A percentile compares a stretch with the other conserved stretches of the same genome.
Conservation (phyloP, 1,139 yeast species). For the Eremothecium gossypii region DNA sequence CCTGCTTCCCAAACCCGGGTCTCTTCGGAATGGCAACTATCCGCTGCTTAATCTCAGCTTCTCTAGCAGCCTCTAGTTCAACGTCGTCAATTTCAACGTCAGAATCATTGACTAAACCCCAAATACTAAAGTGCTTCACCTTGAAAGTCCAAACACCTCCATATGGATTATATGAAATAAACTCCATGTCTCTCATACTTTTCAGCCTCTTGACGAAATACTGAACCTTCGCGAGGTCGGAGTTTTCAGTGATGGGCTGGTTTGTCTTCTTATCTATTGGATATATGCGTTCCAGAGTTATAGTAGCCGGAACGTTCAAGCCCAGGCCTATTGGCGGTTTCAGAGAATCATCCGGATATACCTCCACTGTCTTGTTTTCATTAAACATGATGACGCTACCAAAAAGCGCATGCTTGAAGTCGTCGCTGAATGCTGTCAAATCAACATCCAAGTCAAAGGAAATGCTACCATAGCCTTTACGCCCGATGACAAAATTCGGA, state of each 20-base stretch:
- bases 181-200: constrained; percentile 59
- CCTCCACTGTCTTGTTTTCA: constrained; percentile 49
- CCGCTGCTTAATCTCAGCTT: constrained; percentile 19
- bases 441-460: constrained; percentile 69
- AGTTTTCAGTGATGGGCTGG: constrained; percentile 33
- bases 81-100: constrained; percentile 46
- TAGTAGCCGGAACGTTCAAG: constrained; percentile 75
- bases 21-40: constrained; percentile 10
- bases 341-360: constrained; percentile 46
- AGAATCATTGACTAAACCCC: constrained; percentile 77
- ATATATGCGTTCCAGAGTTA: constrained; percentile 59
- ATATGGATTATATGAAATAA: constrained; percentile 68
- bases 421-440: constrained; percentile 42
- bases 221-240: constrained; percentile 35
- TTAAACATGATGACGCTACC: constrained; percentile 51
- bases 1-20: not conserved
- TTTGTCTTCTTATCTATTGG: constrained; percentile 37
- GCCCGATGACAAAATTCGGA: constrained; percentile 65
- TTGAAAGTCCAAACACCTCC: constrained; percentile 72
- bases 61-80: constrained; percentile 30
- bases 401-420: constrained; percentile 39
- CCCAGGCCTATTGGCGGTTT: constrained; percentile 68
- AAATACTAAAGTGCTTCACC: constrained; percentile 85
- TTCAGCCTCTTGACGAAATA: constrained; percentile 43
- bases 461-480: constrained; percentile 67